A percentile compares a stretch with the other conserved stretches of the same genome.
Evolutionary conservation across 805 yeast species (phyloP).

Genomic region (Lipomyces sp.): DNA sequence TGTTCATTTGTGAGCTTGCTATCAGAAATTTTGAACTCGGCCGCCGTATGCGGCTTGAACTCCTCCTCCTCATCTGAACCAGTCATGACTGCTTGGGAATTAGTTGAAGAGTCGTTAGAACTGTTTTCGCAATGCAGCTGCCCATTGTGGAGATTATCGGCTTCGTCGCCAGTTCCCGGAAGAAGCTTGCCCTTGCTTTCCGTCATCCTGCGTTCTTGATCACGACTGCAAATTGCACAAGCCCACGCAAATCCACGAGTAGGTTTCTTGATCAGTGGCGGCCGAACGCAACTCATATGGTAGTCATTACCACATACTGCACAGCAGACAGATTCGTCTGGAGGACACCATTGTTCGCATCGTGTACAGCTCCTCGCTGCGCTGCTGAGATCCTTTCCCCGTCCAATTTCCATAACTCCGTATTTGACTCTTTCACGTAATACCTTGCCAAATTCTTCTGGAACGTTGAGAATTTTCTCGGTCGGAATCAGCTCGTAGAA

Average conservation of each 20-base stretch:
- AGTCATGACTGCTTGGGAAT: background rate
- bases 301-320: constrained; percentile 72
- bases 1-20: constrained; percentile 41
- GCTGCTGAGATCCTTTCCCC: constrained; percentile 64
- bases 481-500: constrained; percentile 81
- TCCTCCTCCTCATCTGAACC: constrained; percentile 23
- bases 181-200: constrained; percentile 45
- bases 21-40: constrained; percentile 41
- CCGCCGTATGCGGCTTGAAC: constrained; percentile 14
- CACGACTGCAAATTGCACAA: constrained; percentile 77
- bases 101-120: background rate
- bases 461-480: constrained; percentile 57
- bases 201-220: constrained; percentile 53
- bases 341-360: constrained; percentile 85
- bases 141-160: constrained; percentile 6
- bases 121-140: constrained; percentile 13
- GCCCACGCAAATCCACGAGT: constrained; percentile 90
- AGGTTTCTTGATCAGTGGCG: constrained; percentile 79
- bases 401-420: constrained; percentile 73
- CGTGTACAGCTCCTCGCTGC: constrained; percentile 72
- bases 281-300: constrained; percentile 84
- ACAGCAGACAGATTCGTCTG: constrained; percentile 75
- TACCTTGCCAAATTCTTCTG: constrained; percentile 63
- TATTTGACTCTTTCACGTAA: constrained; percentile 70
- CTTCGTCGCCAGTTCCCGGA: constrained; percentile 26